phyloP scores from a whole-genome alignment of 148 eudicot genomes.

The Agrostemma githago region DNA sequence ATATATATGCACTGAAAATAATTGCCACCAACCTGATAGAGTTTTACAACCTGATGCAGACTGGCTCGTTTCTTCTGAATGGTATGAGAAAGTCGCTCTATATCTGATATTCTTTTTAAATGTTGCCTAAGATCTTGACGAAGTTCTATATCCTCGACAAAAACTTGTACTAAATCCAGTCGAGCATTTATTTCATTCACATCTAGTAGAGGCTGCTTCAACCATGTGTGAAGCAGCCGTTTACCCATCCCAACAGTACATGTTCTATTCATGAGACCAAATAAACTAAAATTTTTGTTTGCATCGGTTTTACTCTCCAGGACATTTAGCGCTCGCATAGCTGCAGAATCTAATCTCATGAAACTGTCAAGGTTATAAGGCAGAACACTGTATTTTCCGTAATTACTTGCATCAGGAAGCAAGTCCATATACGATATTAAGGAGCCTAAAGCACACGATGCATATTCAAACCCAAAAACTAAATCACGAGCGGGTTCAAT shows the following conservation, averaged over 20 bases:
- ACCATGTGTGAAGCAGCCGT: slow-evolving; percentile 91
- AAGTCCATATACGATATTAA: slow-evolving; percentile 72
- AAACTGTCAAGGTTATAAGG: slow-evolving; percentile 64
- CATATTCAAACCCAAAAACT: slow-evolving; percentile 78
- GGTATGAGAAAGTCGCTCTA: slow-evolving; percentile 61
- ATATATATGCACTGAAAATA: not conserved
- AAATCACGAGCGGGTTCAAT: slow-evolving; percentile 84
- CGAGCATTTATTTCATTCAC: slow-evolving; percentile 72
- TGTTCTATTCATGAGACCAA: slow-evolving; percentile 97
- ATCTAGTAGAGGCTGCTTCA: slow-evolving; percentile 90
- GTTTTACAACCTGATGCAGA: slow-evolving; percentile 84
- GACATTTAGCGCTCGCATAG: slow-evolving; percentile 91
- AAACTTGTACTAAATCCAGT: slow-evolving; percentile 86
- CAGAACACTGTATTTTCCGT: slow-evolving; percentile 55
- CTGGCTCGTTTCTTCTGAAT: slow-evolving; percentile 70
- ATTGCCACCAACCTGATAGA: slow-evolving; percentile 71
- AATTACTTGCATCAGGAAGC: slow-evolving; percentile 82
- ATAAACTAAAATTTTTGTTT: slow-evolving; percentile 86
- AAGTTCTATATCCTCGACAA: slow-evolving; percentile 86
- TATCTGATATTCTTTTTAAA: slow-evolving; percentile 86
- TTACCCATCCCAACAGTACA: slow-evolving; percentile 99
- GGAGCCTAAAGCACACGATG: slow-evolving; percentile 68
- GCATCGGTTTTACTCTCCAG: slow-evolving; percentile 98
- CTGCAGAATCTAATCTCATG: slow-evolving; percentile 98
- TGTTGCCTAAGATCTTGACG: slow-evolving; percentile 91